Conservation (phyloP, 75 land plant genomes). For the Pinus albicaulis region DNA sequence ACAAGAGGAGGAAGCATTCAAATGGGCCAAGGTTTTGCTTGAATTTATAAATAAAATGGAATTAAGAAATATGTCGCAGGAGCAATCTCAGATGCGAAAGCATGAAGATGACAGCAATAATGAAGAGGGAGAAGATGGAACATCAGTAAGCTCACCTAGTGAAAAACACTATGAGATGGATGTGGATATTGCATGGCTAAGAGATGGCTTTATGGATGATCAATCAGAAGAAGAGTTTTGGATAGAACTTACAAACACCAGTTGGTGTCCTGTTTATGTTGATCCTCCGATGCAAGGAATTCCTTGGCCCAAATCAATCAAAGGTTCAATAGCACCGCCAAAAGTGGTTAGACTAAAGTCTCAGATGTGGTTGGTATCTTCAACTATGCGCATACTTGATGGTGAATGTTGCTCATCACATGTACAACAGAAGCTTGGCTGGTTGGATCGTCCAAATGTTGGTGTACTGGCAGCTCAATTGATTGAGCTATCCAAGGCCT, state of each 20-base stretch:
- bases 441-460: constrained; percentile 51
- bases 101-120: constrained; percentile 1
- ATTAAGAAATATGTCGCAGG: background rate
- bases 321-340: constrained; percentile 55
- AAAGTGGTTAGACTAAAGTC: constrained; percentile 68
- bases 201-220: constrained; percentile 26
- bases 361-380: constrained; percentile 92
- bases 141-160: background rate
- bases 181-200: constrained; percentile 13
- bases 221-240: constrained; percentile 63
- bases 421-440: constrained; percentile 72
- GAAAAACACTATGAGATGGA: background rate
- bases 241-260: constrained; percentile 55
- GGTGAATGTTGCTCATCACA: constrained; percentile 59
- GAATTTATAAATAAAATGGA: constrained; percentile 59
- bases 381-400: constrained; percentile 74
- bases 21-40: constrained; percentile 55
- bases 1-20: constrained; percentile 31
- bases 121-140: background rate
- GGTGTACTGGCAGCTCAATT: constrained; percentile 61
- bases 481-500: constrained; percentile 61
- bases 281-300: constrained; percentile 53
- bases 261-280: constrained; percentile 84
- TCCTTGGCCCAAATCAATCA: constrained; percentile 64
- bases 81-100: background rate